Percentiles rank a stretch among this genome's conserved stretches.
Evolutionary conservation across 2,329 filamentous ascomycete genomes (phyloP).

Genomic region (Periglandula ipomoeae): DNA sequence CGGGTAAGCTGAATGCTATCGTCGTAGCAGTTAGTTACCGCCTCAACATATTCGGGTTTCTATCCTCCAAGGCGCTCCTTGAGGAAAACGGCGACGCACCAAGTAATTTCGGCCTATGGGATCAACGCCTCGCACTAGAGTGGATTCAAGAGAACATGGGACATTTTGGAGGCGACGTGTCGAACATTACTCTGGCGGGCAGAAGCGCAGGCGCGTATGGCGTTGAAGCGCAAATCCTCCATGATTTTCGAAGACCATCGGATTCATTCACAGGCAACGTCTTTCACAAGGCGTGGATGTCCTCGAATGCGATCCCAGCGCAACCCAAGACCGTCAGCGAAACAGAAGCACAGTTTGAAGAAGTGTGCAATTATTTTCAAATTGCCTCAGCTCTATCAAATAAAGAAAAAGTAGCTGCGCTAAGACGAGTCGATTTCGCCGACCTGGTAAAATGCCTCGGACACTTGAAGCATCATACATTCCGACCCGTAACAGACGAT

Average conservation of each 20-base stretch:
- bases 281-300: slow-evolving; percentile 31
- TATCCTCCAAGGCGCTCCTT: slow-evolving; percentile 29
- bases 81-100: slow-evolving; percentile 15
- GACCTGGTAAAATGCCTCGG: slow-evolving; percentile 25
- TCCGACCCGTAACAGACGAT: slow-evolving; percentile 33
- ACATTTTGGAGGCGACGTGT: slow-evolving; percentile 34
- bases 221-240: slow-evolving; percentile 30
- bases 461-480: slow-evolving; percentile 34
- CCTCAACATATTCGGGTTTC: slow-evolving; percentile 33
- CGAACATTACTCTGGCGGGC: slow-evolving; percentile 35
- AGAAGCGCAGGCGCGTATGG: slow-evolving; percentile 35
- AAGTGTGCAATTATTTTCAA: slow-evolving; percentile 26
- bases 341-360: slow-evolving; percentile 31
- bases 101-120: slow-evolving; percentile 34
- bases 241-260: slow-evolving; percentile 18
- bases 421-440: background rate
- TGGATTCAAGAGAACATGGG: slow-evolving; percentile 41
- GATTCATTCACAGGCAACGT: slow-evolving; percentile 9
- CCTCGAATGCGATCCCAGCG: slow-evolving; percentile 35
- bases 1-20: slow-evolving; percentile 26
- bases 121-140: slow-evolving; percentile 39
- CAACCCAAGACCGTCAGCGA: slow-evolving; percentile 30
- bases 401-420: background rate
- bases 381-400: slow-evolving; percentile 13
- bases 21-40: slow-evolving; percentile 27